Conservation (phyloP, 2,329 filamentous ascomycete species). For the Fusarium solani-melongenae region DNA sequence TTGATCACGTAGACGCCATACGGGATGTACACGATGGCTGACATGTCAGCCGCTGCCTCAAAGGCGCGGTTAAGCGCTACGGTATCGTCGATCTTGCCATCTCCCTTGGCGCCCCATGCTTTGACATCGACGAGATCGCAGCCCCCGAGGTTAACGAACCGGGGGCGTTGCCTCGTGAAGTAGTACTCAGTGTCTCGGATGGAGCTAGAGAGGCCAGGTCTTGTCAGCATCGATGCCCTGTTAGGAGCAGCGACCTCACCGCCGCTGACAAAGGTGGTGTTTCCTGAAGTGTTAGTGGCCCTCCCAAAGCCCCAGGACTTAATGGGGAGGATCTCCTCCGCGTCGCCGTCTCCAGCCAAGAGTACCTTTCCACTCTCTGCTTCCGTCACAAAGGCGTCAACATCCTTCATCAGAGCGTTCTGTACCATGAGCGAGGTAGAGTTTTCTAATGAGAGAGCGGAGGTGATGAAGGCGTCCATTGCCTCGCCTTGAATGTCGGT, state of each 20-base stretch:
- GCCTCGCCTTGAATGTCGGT: constrained; percentile 11
- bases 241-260: not conserved
- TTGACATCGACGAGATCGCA: constrained; percentile 16
- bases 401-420: constrained; percentile 12
- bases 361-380: constrained; percentile 3
- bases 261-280: constrained; percentile 15
- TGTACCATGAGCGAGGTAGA: constrained; percentile 17
- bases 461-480: not conserved
- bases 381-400: constrained; percentile 9
- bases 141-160: constrained; percentile 2
- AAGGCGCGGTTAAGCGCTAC: constrained; percentile 46
- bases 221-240: not conserved
- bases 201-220: not conserved
- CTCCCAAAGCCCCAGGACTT: constrained; percentile 20
- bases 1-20: constrained; percentile 57
- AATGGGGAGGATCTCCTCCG: not conserved
- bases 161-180: constrained; percentile 16
- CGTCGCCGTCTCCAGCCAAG: constrained; percentile 4
- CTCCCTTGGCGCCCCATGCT: constrained; percentile 67
- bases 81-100: constrained; percentile 75
- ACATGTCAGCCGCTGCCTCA: constrained; percentile 41
- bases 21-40: constrained; percentile 56
- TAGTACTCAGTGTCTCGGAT: not conserved
- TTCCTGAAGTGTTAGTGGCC: constrained; percentile 17
- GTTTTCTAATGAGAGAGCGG: constrained; percentile 1